These are phyloP conservation scores for Vaccinium myrtillus DNA, from an alignment of 148 eudicot genomes.

Conservation along the genomic window DNA sequence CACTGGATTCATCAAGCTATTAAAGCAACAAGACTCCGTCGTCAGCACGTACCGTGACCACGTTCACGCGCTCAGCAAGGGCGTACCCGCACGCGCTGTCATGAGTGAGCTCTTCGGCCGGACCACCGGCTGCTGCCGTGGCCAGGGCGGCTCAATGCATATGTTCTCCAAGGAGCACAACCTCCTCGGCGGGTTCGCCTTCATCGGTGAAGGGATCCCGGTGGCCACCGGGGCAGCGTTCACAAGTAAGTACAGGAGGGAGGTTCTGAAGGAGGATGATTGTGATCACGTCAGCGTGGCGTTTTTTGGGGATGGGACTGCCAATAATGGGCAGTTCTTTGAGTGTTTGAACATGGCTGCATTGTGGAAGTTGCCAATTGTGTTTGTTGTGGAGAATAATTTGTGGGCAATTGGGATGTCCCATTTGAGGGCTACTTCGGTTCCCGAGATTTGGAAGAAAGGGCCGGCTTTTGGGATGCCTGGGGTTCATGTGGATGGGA, in stretches of 20 bases:
- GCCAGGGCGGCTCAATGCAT: slow-evolving; percentile 99
- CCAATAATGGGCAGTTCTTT: slow-evolving; percentile 91
- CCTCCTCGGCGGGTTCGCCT: slow-evolving; percentile 92
- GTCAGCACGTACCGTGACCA: slow-evolving; percentile 92
- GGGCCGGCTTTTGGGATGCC: slow-evolving; percentile 99
- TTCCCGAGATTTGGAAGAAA: slow-evolving; percentile 94
- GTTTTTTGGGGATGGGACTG: slow-evolving; percentile 91
- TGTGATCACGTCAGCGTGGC: slow-evolving; percentile 89
- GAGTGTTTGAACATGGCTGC: slow-evolving; percentile 99
- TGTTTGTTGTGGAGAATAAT: slow-evolving; percentile 96
- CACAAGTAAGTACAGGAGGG: slow-evolving; percentile 73
- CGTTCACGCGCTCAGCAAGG: slow-evolving; percentile 86
- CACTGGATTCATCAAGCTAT: slow-evolving; percentile 83
- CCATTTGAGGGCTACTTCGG: slow-evolving; percentile 89
- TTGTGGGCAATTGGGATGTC: slow-evolving; percentile 99
- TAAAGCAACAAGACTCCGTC: slow-evolving; percentile 69
- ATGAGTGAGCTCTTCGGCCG: slow-evolving; percentile 98
- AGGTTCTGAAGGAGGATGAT: slow-evolving; percentile 62
- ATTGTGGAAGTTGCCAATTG: slow-evolving; percentile 87
- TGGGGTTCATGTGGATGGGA: slow-evolving; percentile 91
- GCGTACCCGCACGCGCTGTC: slow-evolving; percentile 76
- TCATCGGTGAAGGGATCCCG: slow-evolving; percentile 96
- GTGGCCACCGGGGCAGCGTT: slow-evolving; percentile 95
- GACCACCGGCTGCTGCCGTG: slow-evolving; percentile 89
- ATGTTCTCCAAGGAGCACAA: slow-evolving; percentile 94